Base-by-base conservation (phyloP, 2,329 filamentous ascomycete genomes). In the Colletotrichum nymphaeae region DNA sequence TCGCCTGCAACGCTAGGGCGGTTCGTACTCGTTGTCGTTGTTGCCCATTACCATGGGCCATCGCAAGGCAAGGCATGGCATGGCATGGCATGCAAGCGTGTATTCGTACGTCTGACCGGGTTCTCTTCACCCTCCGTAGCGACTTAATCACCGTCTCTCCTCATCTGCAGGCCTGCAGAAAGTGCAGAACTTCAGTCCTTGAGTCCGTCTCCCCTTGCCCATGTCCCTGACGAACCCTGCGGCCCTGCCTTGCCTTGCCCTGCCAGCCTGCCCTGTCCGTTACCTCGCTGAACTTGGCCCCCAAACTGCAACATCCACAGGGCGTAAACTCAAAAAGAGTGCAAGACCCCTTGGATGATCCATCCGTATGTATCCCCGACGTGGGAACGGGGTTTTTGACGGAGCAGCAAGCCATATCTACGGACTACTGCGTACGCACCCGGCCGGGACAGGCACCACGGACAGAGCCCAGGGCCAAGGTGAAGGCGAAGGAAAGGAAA, bases 281-380 rank as follows among this genome's bases (percentile, higher is more conserved):
- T 46, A 35, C 65, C 59, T 32, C 46, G 46, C 62, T 65, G 70
- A 62, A 49, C 42, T 49, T n/a, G 42, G 59, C 62, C 53, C 58
- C 66, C 67, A 69, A 63, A 62, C 63, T 49, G 32, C 46, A 55
- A 67, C 22, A 42, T 57, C 60, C 59, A 52, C 12, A 49, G 67
- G 55, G 59, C 67, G 28, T 35, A 64, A 73, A 73, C 70, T 65
- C 66, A 59, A 65, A 73, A 67, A 64, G 19, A 65, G 46, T 60
- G 26, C 70, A 37, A 65, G 70, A 64, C 66, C 70, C 66, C 53
- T 69, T 69, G 59, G 42, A 9, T 69, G 69, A 69, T 69, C 69
- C 65, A 69, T 69, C 24, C 69, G n/a, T 69, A 64, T 65, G 26
- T 69, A 64, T 65, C 37, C 32, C 46, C 8, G 58, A 64, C 55